A percentile compares a stretch with the other conserved stretches of the same genome.
phyloP scores from a whole-genome alignment of 73 alveolate genomes.

The Paramecium primaurelia region DNA sequence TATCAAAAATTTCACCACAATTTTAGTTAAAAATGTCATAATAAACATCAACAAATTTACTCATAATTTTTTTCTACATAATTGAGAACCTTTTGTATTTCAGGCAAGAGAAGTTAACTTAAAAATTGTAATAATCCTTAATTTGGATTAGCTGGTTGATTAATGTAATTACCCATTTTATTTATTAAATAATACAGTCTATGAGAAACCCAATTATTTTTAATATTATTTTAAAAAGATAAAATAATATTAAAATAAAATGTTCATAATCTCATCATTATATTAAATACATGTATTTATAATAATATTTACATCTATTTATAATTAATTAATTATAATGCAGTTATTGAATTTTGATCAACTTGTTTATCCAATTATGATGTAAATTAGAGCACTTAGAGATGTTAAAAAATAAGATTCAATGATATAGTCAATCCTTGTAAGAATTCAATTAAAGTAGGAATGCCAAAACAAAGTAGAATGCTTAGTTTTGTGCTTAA shows the following conservation, averaged over 20 bases:
- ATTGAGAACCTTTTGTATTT: neutral
- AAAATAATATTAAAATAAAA: neutral
- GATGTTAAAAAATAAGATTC: neutral
- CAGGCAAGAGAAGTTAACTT: neutral
- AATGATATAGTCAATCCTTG: neutral
- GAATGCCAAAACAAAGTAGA: constrained; percentile 12
- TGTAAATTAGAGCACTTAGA: neutral
- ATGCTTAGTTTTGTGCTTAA: neutral
- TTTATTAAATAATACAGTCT: neutral
- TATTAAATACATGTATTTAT: no score
- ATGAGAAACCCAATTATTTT: neutral
- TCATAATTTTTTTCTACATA: constrained; percentile 6
- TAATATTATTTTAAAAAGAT: neutral
- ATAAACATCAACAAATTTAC: neutral
- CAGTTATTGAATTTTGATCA: neutral
- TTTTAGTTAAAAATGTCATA: neutral
- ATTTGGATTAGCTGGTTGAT: neutral
- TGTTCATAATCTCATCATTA: neutral
- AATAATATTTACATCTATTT: neutral
- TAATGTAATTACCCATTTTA: constrained; percentile 18
- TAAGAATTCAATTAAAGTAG: neutral
- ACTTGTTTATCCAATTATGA: constrained; percentile 1
- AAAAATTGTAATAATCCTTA: neutral
- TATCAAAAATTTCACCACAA: constrained; percentile 28
- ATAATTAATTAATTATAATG: neutral